These are phyloP conservation scores for Mycena epipterygia DNA, from an alignment of 768 basidiomycete species.

Conservation along the genomic window DNA sequence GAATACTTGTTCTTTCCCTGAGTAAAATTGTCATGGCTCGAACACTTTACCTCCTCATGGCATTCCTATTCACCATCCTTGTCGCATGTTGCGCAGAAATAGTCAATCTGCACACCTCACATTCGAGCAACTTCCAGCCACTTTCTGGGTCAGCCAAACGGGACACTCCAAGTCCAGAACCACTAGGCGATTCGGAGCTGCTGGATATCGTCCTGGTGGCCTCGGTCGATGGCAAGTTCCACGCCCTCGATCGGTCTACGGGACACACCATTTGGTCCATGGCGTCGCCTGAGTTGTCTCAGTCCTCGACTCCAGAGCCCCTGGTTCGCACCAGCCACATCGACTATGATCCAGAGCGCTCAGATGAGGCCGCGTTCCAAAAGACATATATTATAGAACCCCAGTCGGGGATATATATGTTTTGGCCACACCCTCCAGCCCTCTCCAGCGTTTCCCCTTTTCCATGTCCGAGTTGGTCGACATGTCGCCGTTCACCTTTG, in stretches of 20 bases:
- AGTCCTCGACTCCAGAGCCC: conserved; percentile 73
- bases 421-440: conserved; percentile 74
- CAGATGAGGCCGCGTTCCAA: conserved; percentile 66
- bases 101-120: conserved; percentile 44
- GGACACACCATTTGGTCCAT: conserved; percentile 92
- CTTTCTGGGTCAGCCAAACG: conserved; percentile 43
- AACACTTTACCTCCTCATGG: too few species aligned
- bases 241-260: conserved; percentile 90
- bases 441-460: conserved; percentile 90
- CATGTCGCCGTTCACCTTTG: conserved; percentile 85
- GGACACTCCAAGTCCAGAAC: conserved; percentile 34
- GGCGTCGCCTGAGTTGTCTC: conserved; percentile 67
- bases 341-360: conserved; percentile 68
- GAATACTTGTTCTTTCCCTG: too few species aligned
- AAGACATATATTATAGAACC: conserved; percentile 96
- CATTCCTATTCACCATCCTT: conserved; percentile 43
- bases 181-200: conserved; percentile 67
- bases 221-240: conserved; percentile 94
- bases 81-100: conserved; percentile 49
- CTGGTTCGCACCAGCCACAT: conserved; percentile 81
- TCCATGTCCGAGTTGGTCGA: conserved; percentile 95
- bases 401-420: conserved; percentile 95
- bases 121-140: conserved; percentile 39
- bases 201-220: conserved; percentile 91
- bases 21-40: too few species aligned